A percentile compares a stretch with the other conserved stretches of the same genome.
These are phyloP conservation scores for Tuber brumale DNA, from an alignment of 495 filamentous ascomycete genomes.

Conservation along the genomic window DNA sequence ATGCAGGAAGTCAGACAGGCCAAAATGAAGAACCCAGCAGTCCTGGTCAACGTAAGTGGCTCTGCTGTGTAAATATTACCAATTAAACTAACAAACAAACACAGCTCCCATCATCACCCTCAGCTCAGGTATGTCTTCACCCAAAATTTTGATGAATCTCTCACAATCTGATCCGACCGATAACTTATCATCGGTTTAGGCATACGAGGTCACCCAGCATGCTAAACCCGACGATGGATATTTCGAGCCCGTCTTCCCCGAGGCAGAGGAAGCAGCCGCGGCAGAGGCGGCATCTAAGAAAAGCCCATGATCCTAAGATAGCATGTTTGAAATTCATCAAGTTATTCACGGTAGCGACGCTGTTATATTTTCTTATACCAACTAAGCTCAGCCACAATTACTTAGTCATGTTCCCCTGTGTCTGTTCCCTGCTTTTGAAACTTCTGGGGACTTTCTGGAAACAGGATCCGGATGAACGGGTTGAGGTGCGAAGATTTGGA, in stretches of 20 bases:
- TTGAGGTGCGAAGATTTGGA: not conserved
- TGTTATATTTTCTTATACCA: not conserved
- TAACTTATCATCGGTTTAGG: conserved; percentile 7
- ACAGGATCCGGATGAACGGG: not conserved
- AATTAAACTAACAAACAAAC: conserved; percentile 4
- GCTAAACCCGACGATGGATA: conserved; percentile 11
- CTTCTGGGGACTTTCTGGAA: not conserved
- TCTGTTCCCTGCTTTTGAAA: not conserved
- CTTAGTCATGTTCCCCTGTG: not conserved
- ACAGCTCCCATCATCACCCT: conserved; percentile 25
- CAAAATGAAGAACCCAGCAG: conserved; percentile 24
- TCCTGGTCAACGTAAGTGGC: conserved; percentile 20
- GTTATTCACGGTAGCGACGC: not conserved
- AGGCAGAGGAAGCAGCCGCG: conserved; percentile 8
- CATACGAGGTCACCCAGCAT: conserved; percentile 19
- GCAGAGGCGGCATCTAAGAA: not conserved
- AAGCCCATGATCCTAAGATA: not conserved
- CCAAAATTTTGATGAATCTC: not conserved
- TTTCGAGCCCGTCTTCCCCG: conserved; percentile 19
- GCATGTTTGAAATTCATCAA: not conserved
- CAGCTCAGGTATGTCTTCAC: conserved; percentile 20
- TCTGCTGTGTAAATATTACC: not conserved
- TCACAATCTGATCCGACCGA: not conserved
- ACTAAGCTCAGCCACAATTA: not conserved
- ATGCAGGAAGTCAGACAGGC: conserved; percentile 14